Conservation (phyloP, 208 protist genomes). For the Naegleria gruberi region DNA sequence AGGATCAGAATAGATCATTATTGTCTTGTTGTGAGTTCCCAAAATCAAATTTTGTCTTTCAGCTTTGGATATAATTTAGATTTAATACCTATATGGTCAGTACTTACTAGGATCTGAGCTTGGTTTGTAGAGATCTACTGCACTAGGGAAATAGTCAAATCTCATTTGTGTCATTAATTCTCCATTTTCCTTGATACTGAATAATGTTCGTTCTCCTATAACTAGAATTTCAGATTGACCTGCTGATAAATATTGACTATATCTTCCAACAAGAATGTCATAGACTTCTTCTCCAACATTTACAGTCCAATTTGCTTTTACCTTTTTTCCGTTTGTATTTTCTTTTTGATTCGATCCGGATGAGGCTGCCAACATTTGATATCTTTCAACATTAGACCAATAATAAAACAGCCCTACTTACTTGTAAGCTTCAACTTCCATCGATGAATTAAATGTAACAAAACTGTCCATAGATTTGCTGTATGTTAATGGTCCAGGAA, state of each 20-base stretch:
- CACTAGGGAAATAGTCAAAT: slow-evolving; percentile 60
- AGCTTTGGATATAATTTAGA: slow-evolving; percentile 34
- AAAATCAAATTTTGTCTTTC: slow-evolving; percentile 67
- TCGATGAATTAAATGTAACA: neutral
- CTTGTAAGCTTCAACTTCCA: slow-evolving; percentile 20
- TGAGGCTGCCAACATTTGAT: slow-evolving; percentile 10
- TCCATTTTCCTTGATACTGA: slow-evolving; percentile 47
- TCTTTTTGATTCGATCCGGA: slow-evolving; percentile 11
- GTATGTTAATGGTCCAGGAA: slow-evolving; percentile 51
- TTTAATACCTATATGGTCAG: neutral
- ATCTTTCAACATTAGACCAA: neutral
- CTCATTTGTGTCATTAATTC: slow-evolving; percentile 37
- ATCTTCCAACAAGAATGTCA: slow-evolving; percentile 55
- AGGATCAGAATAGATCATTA: slow-evolving; percentile 69
- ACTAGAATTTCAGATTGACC: slow-evolving; percentile 62
- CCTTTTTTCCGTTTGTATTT: slow-evolving; percentile 6
- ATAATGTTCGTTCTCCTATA: slow-evolving; percentile 60
- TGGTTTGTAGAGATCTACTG: slow-evolving; percentile 49
- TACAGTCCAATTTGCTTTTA: slow-evolving; percentile 56
- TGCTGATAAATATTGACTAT: slow-evolving; percentile 41
- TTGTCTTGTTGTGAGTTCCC: slow-evolving; percentile 50
- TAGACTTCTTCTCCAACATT: slow-evolving; percentile 72
- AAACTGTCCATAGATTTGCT: neutral
- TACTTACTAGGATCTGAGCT: neutral
- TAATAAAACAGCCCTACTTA: neutral